Conservation (phyloP, 1,284 basidiomycete genomes). For the Retiboletus flavoniger region DNA sequence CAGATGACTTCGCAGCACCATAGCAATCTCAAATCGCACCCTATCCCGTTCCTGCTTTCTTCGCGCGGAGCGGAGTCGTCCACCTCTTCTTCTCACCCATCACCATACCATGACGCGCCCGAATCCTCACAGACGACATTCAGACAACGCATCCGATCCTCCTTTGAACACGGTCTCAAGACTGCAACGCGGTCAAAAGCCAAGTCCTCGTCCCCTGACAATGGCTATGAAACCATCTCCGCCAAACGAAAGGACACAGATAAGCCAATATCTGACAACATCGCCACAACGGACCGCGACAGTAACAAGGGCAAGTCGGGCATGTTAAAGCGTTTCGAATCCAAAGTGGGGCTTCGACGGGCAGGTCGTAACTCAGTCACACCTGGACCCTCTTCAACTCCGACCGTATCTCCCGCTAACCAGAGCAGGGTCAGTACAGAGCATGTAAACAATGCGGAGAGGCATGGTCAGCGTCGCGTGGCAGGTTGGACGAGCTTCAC, state of each 20-base stretch:
- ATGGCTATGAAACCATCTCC: constrained; percentile 44
- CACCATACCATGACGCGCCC: constrained; percentile 27
- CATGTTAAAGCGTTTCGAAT: constrained; percentile 43
- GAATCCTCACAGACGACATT: constrained; percentile 54
- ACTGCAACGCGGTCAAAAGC: constrained; percentile 56
- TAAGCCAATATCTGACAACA: constrained; percentile 37
- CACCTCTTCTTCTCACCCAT: constrained; percentile 28
- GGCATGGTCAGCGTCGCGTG: constrained; percentile 41
- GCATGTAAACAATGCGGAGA: constrained; percentile 38
- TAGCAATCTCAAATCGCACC: constrained; percentile 35
- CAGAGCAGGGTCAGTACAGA: constrained; percentile 33
- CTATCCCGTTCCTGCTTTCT: constrained; percentile 40
- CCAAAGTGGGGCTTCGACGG: constrained; percentile 56
- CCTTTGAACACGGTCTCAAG: constrained; percentile 63
- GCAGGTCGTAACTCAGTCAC: constrained; percentile 44
- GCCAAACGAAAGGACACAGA: constrained; percentile 46
- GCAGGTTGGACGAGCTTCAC: constrained; percentile 57
- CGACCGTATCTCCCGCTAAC: constrained; percentile 32
- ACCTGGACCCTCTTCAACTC: constrained; percentile 44
- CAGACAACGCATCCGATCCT: constrained; percentile 57
- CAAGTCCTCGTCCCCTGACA: constrained; percentile 26
- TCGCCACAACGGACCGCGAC: constrained; percentile 27
- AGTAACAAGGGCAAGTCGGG: constrained; percentile 37
- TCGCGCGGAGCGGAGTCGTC: constrained; percentile 43
- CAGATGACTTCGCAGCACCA: constrained; percentile 49